phyloP scores from a whole-genome alignment of 2,329 filamentous ascomycete genomes.

The Scedosporium minutisporum region DNA sequence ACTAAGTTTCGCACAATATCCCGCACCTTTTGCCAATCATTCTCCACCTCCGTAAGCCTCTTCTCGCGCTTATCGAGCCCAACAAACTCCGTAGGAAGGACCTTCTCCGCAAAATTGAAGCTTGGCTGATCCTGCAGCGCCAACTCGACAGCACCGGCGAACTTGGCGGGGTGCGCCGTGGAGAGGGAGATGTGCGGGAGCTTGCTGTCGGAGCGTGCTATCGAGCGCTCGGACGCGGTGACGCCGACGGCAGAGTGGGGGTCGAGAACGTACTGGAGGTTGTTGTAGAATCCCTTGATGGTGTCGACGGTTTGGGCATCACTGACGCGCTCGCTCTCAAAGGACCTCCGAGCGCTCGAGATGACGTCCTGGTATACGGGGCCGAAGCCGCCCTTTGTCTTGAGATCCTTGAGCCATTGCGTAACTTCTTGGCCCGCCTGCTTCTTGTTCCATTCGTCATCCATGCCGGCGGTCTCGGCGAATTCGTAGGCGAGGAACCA shows the following conservation, averaged over 20 bases:
- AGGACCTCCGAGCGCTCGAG: slow-evolving; percentile 58
- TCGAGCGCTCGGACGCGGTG: slow-evolving; percentile 62
- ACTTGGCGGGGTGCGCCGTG: slow-evolving; percentile 94
- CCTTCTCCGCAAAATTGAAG: slow-evolving; percentile 65
- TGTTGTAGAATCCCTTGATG: slow-evolving; percentile 46
- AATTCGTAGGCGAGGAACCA: slow-evolving; percentile 85
- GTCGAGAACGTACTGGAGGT: slow-evolving; percentile 72
- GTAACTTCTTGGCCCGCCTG: slow-evolving; percentile 68
- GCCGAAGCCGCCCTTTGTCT: slow-evolving; percentile 69
- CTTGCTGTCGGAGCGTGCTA: slow-evolving; percentile 39
- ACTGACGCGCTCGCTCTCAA: slow-evolving; percentile 69
- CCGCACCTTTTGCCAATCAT: slow-evolving; percentile 65
- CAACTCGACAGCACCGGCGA: slow-evolving; percentile 71
- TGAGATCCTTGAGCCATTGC: slow-evolving; percentile 68
- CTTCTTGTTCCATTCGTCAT: slow-evolving; percentile 56
- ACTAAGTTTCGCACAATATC: slow-evolving; percentile 69
- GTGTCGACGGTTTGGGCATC: slow-evolving; percentile 59
- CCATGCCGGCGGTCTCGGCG: slow-evolving; percentile 47
- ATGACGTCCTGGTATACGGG: slow-evolving; percentile 68
- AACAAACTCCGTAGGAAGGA: slow-evolving; percentile 73
- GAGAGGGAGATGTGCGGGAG: slow-evolving; percentile 74
- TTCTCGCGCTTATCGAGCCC: slow-evolving; percentile 69
- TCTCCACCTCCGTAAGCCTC: slow-evolving; percentile 59
- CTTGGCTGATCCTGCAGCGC: slow-evolving; percentile 62
- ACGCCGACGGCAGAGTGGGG: slow-evolving; percentile 88